Evolutionary conservation across 345 rosid genomes (phyloP).

Genomic region (Arabidopsis thaliana): DNA sequence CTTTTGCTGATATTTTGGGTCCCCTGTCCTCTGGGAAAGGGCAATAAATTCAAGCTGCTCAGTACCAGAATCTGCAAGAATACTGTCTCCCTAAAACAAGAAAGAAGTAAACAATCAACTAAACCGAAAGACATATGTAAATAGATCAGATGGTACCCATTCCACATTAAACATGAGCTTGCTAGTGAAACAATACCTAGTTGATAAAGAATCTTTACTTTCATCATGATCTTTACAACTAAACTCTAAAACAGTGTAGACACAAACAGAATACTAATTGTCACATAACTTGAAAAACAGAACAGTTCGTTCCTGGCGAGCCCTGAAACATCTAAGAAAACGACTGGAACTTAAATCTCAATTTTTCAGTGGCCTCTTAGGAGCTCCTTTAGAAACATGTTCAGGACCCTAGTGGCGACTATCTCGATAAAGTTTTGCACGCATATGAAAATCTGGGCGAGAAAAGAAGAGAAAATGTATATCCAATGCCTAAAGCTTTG

Average conservation of each 20-base stretch:
- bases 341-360: slow-evolving; percentile 10
- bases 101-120: slow-evolving; percentile 31
- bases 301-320: not conserved
- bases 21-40: slow-evolving; percentile 94
- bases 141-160: slow-evolving; percentile 10
- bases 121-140: slow-evolving; percentile 1
- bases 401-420: not conserved
- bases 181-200: slow-evolving; percentile 13
- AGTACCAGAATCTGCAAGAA: slow-evolving; percentile 97
- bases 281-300: slow-evolving; percentile 16
- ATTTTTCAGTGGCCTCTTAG: not conserved
- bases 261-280: slow-evolving; percentile 1
- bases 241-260: not conserved
- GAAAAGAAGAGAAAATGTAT: not conserved
- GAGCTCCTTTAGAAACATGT: not conserved
- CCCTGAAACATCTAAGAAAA: slow-evolving; percentile 11
- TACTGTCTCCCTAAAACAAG: slow-evolving; percentile 73
- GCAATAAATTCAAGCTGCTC: slow-evolving; percentile 99
- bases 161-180: slow-evolving; percentile 12
- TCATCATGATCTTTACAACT: slow-evolving; percentile 12
- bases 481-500: slow-evolving; percentile 13
- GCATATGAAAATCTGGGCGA: not conserved
- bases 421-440: not conserved
- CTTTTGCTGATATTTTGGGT: slow-evolving; percentile 92
- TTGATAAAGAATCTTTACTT: not conserved